phyloP scores from a whole-genome alignment of 768 basidiomycete genomes.

The Russula griseocarnosa region DNA sequence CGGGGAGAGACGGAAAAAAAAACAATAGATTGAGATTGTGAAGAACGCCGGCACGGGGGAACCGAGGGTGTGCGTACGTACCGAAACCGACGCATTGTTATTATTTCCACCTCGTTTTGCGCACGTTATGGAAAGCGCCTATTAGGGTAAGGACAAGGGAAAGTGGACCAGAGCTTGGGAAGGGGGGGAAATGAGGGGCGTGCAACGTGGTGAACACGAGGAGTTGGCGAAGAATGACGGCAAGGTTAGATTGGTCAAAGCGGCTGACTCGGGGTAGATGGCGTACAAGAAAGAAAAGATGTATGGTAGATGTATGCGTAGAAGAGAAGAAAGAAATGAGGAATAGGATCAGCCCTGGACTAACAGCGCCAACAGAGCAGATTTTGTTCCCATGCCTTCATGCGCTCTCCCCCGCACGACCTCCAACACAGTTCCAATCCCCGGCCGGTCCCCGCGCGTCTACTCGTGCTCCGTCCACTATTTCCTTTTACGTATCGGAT shows the following conservation, averaged over 20 bases:
- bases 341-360: background rate
- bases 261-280: background rate
- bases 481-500: background rate
- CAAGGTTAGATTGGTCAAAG: conserved; percentile 1
- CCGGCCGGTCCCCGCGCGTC: no score
- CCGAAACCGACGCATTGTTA: conserved; percentile 77
- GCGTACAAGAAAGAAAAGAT: background rate
- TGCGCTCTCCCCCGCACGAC: background rate
- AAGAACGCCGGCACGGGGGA: conserved; percentile 23
- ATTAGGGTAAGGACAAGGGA: conserved; percentile 26
- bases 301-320: background rate
- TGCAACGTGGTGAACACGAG: conserved; percentile 75
- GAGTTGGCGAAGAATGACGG: conserved; percentile 39
- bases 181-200: conserved; percentile 36
- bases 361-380: background rate
- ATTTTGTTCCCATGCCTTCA: background rate
- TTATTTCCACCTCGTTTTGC: conserved; percentile 50
- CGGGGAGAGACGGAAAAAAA: conserved; percentile 11
- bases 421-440: background rate
- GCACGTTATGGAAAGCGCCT: conserved; percentile 52
- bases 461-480: background rate
- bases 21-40: conserved; percentile 15
- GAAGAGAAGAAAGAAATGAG: background rate
- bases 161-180: conserved; percentile 31
- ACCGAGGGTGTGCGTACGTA: conserved; percentile 45